Percentiles rank a stretch among this genome's conserved stretches.
phyloP scores from a whole-genome alignment of 2,329 filamentous ascomycete species.

The Alternaria triticina region DNA sequence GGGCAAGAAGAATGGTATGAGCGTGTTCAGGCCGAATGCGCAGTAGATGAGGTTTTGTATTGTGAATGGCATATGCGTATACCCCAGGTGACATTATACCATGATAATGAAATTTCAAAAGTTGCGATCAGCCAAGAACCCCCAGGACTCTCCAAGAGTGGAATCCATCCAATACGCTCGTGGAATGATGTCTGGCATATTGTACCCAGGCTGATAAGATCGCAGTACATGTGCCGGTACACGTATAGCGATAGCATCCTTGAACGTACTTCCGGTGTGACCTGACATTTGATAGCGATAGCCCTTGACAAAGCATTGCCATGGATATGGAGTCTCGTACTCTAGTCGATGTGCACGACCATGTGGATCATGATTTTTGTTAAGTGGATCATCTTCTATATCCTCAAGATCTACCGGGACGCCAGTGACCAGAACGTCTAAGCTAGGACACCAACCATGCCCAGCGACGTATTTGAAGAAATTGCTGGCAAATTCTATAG shows the following conservation, averaged over 20 bases:
- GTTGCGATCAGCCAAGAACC: neutral
- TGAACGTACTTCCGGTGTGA: neutral
- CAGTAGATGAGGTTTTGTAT: conserved; percentile 20
- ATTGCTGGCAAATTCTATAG: neutral
- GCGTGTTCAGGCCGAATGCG: conserved; percentile 32
- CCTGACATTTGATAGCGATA: neutral
- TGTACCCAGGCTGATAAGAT: neutral
- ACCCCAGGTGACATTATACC: neutral
- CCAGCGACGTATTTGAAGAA: neutral
- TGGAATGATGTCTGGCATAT: conserved; percentile 5
- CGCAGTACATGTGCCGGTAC: conserved; percentile 1
- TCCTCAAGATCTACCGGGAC: neutral
- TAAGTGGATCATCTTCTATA: neutral
- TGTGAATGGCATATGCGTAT: neutral
- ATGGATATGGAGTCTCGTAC: neutral
- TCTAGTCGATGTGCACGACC: neutral
- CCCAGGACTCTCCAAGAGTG: neutral
- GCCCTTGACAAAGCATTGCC: conserved; percentile 10
- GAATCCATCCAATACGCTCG: neutral
- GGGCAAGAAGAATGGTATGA: conserved; percentile 62
- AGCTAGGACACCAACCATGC: neutral
- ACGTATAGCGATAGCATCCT: neutral
- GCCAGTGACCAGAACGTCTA: neutral
- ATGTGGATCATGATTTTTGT: no score
- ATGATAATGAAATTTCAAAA: neutral